Percentiles rank a stretch among this genome's conserved stretches.
phyloP scores from a whole-genome alignment of 345 rosid genomes.

The Populus deltoides region DNA sequence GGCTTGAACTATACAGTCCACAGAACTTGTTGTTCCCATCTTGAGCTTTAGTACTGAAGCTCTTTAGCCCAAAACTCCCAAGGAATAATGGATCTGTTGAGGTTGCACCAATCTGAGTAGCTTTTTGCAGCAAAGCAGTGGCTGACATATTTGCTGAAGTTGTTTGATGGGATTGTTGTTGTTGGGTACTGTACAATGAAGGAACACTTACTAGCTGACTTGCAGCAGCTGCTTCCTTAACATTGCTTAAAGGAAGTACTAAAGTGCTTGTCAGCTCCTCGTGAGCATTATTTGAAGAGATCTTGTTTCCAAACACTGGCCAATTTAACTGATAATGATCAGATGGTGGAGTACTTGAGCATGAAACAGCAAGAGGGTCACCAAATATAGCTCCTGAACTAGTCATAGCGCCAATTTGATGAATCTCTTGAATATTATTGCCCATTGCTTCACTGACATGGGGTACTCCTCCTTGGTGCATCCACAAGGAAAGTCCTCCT shows the following conservation, averaged over 20 bases:
- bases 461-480: conserved; percentile 33
- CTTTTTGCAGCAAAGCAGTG: conserved; percentile 90
- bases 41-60: conserved; percentile 31
- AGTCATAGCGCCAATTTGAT: conserved; percentile 31
- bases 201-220: conserved; percentile 56
- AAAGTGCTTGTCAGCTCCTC: conserved; percentile 34
- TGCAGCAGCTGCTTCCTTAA: conserved; percentile 28
- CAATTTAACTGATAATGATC: conserved; percentile 39
- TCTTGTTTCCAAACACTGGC: conserved; percentile 45
- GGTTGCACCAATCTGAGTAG: conserved; percentile 79
- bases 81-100: conserved; percentile 57
- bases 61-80: conserved; percentile 44
- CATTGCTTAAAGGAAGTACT: conserved; percentile 27
- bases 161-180: conserved; percentile 33
- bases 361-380: conserved; percentile 26
- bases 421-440: conserved; percentile 36
- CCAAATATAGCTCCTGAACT: conserved; percentile 25
- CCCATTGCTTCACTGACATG: conserved; percentile 30
- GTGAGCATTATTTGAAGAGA: conserved; percentile 11
- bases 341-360: conserved; percentile 29
- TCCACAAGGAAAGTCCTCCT: conserved; percentile 44
- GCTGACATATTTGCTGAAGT: conserved; percentile 71
- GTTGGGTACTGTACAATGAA: conserved; percentile 62
- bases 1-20: conserved; percentile 43
- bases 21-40: conserved; percentile 49